Conservation (phyloP, 352 stramenopile species). For the Phytophthora pluvialis region DNA sequence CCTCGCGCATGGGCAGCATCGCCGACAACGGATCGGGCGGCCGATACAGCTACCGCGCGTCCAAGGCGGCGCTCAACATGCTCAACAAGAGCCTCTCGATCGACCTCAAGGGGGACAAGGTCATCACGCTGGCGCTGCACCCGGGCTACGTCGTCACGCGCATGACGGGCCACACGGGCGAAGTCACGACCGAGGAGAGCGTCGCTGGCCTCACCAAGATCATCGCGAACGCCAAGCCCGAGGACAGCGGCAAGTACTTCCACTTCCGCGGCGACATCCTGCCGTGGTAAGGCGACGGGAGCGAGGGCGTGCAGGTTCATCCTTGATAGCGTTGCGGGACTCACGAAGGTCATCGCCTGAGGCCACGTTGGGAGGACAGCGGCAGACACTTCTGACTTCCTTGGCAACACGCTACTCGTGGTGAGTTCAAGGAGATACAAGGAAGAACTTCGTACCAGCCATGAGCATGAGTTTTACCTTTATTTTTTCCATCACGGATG, state of each 20-base stretch:
- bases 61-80: slow-evolving; percentile 79
- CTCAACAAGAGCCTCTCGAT: slow-evolving; percentile 54
- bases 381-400: slow-evolving; percentile 42
- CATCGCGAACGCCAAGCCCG: slow-evolving; percentile 40
- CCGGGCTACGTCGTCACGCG: slow-evolving; percentile 63
- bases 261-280: slow-evolving; percentile 42
- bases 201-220: slow-evolving; percentile 48
- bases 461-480: no score
- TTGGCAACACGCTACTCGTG: slow-evolving; percentile 21
- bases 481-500: no score
- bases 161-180: slow-evolving; percentile 47
- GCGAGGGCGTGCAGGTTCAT: neutral
- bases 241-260: slow-evolving; percentile 57
- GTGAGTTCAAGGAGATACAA: neutral
- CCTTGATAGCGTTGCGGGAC: slow-evolving; percentile 18
- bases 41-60: slow-evolving; percentile 72
- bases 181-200: slow-evolving; percentile 43
- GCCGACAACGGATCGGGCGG: slow-evolving; percentile 35
- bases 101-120: slow-evolving; percentile 59
- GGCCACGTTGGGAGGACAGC: slow-evolving; percentile 31
- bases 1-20: slow-evolving; percentile 59
- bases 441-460: no score
- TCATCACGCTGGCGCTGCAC: slow-evolving; percentile 51
- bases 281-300: slow-evolving; percentile 40
- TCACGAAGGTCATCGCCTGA: slow-evolving; percentile 37